These are phyloP conservation scores for Boletus subcaerulescens DNA, from an alignment of 768 basidiomycete genomes.

Conservation along the genomic window DNA sequence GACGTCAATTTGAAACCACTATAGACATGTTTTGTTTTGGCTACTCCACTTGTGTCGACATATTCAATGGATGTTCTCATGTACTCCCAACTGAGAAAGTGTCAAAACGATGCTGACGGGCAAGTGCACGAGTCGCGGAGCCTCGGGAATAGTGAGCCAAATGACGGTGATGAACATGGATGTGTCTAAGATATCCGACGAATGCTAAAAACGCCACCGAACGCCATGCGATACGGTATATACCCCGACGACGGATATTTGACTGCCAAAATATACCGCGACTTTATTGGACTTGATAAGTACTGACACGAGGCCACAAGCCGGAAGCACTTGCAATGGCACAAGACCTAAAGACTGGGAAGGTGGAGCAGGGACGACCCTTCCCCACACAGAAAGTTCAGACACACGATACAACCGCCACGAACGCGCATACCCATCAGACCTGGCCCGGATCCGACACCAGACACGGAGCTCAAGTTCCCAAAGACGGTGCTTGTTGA, in stretches of 20 bases:
- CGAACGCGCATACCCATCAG: neutral
- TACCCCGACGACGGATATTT: constrained; percentile 3
- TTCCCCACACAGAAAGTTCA: constrained; percentile 7
- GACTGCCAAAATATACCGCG: constrained; percentile 16
- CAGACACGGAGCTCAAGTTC: too few relatives aligned
- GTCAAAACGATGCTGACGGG: too few relatives aligned
- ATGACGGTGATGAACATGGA: neutral
- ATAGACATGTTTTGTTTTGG: constrained; percentile 22
- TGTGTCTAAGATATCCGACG: constrained; percentile 3
- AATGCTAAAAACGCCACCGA: neutral
- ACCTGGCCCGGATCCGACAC: neutral
- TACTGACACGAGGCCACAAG: constrained; percentile 16
- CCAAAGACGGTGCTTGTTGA: constrained; percentile 24
- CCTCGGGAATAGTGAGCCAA: neutral
- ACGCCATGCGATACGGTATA: constrained; percentile 4
- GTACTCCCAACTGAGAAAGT: neutral
- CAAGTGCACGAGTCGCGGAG: too few relatives aligned
- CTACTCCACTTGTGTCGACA: neutral
- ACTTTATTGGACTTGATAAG: constrained; percentile 24
- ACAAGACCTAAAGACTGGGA: constrained; percentile 8
- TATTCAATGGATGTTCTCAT: neutral
- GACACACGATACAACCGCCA: constrained; percentile 4
- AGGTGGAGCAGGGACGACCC: too few relatives aligned
- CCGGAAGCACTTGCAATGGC: constrained; percentile 18
- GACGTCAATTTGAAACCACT: constrained; percentile 75